Percentiles rank a stretch among this genome's conserved stretches.
Conservation (phyloP, 192 early-diverging fungal genomes). For the Radiomyces spectabilis region DNA sequence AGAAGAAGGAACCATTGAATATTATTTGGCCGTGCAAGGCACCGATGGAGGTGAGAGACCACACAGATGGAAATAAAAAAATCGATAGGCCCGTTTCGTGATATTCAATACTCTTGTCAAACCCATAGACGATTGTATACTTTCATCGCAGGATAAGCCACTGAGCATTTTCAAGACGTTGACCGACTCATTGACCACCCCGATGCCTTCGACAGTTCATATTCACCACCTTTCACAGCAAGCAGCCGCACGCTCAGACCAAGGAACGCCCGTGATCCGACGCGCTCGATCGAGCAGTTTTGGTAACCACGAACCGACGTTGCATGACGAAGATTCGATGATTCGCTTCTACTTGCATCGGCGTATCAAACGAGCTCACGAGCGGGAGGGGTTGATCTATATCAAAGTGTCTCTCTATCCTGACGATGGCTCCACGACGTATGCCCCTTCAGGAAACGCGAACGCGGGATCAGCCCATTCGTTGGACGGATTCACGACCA, state of each 20-base stretch:
- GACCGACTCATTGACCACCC: slow-evolving; percentile 32
- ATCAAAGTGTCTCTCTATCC: slow-evolving; percentile 28
- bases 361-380: slow-evolving; percentile 25
- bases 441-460: too few relatives aligned
- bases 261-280: background rate
- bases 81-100: too few relatives aligned
- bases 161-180: slow-evolving; percentile 40
- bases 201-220: slow-evolving; percentile 34
- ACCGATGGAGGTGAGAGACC: slow-evolving; percentile 38
- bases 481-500: too few relatives aligned
- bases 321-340: slow-evolving; percentile 22
- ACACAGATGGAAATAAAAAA: too few relatives aligned
- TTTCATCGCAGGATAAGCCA: slow-evolving; percentile 39
- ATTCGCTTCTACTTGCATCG: slow-evolving; percentile 41
- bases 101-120: too few relatives aligned
- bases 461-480: too few relatives aligned
- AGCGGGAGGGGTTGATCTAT: slow-evolving; percentile 16
- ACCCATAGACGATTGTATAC: slow-evolving; percentile 31
- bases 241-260: background rate
- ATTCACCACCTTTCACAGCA: slow-evolving; percentile 13
- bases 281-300: slow-evolving; percentile 11
- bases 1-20: slow-evolving; percentile 25
- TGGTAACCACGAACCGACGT: slow-evolving; percentile 5
- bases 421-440: slow-evolving; percentile 1
- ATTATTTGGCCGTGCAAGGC: slow-evolving; percentile 40